phyloP scores from a whole-genome alignment of 2,329 filamentous ascomycete species.

The Hypoxylon sp. region DNA sequence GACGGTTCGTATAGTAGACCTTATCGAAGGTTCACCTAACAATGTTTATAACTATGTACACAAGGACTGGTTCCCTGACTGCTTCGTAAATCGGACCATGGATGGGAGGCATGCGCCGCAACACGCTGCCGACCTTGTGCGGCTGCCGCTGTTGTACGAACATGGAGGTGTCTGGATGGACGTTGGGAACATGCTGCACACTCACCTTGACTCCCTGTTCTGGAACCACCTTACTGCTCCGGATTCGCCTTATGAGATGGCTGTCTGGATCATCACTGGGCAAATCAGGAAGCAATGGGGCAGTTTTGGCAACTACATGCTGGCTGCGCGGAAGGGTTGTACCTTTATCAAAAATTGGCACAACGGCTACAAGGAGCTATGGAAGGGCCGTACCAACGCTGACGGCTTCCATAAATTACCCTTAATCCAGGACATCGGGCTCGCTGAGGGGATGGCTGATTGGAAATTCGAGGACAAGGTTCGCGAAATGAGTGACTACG shows the following conservation, averaged over 20 bases:
- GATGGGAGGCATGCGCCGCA: conserved; percentile 58
- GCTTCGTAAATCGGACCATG: conserved; percentile 59
- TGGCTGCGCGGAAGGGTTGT: conserved; percentile 60
- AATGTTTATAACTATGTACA: conserved; percentile 56
- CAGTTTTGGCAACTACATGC: conserved; percentile 60
- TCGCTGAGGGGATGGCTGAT: conserved; percentile 52
- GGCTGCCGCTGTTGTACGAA: conserved; percentile 55
- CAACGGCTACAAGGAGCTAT: conserved; percentile 56
- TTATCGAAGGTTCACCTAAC: conserved; percentile 54
- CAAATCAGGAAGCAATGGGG: conserved; percentile 55
- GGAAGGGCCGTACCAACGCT: conserved; percentile 55
- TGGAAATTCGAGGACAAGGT: conserved; percentile 46
- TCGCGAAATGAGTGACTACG: conserved; percentile 55
- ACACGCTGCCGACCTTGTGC: conserved; percentile 61
- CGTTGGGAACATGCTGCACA: conserved; percentile 56
- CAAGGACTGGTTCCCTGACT: conserved; percentile 54
- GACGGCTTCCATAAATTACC: conserved; percentile 54
- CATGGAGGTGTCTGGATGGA: conserved; percentile 59
- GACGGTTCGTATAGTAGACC: conserved; percentile 60
- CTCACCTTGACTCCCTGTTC: conserved; percentile 55
- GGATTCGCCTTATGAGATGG: conserved; percentile 52
- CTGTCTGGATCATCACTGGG: conserved; percentile 54
- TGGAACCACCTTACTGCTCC: conserved; percentile 53
- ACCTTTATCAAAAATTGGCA: conserved; percentile 62
- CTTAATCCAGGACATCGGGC: conserved; percentile 53